Conservation (phyloP, 2,329 filamentous ascomycete genomes). For the Hirsutella minnesotensis region DNA sequence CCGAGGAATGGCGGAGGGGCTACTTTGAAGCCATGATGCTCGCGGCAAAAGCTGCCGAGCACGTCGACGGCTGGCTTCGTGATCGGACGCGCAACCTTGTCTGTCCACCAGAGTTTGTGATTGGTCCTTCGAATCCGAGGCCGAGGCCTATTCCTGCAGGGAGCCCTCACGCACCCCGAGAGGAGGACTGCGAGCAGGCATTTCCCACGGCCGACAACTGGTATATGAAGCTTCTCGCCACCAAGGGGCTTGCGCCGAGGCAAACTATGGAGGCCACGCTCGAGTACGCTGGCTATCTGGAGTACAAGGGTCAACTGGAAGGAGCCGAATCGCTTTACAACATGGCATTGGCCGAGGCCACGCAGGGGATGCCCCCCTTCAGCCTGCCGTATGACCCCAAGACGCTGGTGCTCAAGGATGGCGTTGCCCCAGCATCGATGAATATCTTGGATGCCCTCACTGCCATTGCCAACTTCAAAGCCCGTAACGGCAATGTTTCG, state of each 20-base stretch:
- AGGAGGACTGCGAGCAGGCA: slow-evolving; percentile 62
- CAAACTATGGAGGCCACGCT: slow-evolving; percentile 75
- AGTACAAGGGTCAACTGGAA: slow-evolving; percentile 57
- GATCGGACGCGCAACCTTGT: slow-evolving; percentile 55
- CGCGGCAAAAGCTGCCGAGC: slow-evolving; percentile 63
- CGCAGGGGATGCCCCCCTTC: slow-evolving; percentile 35
- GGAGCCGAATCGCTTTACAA: slow-evolving; percentile 61
- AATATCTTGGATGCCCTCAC: slow-evolving; percentile 71
- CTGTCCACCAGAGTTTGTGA: slow-evolving; percentile 61
- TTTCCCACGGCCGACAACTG: slow-evolving; percentile 62
- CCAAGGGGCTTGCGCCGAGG: slow-evolving; percentile 63
- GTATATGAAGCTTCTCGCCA: slow-evolving; percentile 74
- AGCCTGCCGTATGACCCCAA: slow-evolving; percentile 40
- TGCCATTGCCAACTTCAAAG: slow-evolving; percentile 66
- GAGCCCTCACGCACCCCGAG: slow-evolving; percentile 49
- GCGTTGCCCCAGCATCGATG: slow-evolving; percentile 45
- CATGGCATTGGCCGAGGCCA: slow-evolving; percentile 66
- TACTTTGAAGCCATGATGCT: slow-evolving; percentile 78
- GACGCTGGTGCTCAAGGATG: slow-evolving; percentile 53
- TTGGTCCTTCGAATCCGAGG: slow-evolving; percentile 73
- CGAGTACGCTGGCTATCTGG: slow-evolving; percentile 74
- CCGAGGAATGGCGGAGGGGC: slow-evolving; percentile 72
- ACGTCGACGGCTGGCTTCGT: slow-evolving; percentile 66
- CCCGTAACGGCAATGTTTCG: slow-evolving; percentile 52
- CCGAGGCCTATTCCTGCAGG: slow-evolving; percentile 61